Base-by-base conservation (phyloP, 352 stramenopile genomes). In the Globisporangium echinulatum region DNA sequence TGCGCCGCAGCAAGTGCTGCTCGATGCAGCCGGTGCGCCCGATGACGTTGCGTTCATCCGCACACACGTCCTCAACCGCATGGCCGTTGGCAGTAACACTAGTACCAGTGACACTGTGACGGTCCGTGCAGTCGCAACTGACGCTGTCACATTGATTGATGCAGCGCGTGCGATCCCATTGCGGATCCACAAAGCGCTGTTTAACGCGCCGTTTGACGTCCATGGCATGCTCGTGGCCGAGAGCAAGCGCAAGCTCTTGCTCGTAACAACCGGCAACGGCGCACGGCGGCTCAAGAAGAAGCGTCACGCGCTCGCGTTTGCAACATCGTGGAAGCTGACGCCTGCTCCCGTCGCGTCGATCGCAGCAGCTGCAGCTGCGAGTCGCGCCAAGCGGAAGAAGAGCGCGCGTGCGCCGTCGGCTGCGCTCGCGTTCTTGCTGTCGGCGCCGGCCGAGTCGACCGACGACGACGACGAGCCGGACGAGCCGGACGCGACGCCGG, bases 181-280 rank as follows among this genome's bases (percentile, higher is more conserved):
- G 36, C 78, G 80, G 10, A 91, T 93, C 54, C 84, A 93, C 68
- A 91, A 90, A 66, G 79, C 82, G 25, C 89, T 93, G 77, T 90
- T 93, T 50, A 92, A 90, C 60, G 87, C 82, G 52, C 82, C 82
- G 13, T 75, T 70, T 4, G 76, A 88, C 58, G 76, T 93, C 2
- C 79, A 92, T 37, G 82, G 80, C 7, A 77, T 94, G 58, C 49
- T 95, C 25, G 79, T 95, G 53, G 81, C 81, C 0, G 86, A 95
- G 49, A 67, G 75, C 7, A 93, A 90, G 58, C 80, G 84, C n/a
- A 93, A 92, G 56, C 58, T 92, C 17, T 76, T 93, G 67, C 66
- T 91, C 7, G 77, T 95, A 0, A 86, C 84, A 7, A 71, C 58
- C 43, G 74, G 75, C 8, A 90, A 81, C 37, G 85, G 80, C 9